Conservation (phyloP, 768 basidiomycete genomes). For the Boletus fagicola region DNA sequence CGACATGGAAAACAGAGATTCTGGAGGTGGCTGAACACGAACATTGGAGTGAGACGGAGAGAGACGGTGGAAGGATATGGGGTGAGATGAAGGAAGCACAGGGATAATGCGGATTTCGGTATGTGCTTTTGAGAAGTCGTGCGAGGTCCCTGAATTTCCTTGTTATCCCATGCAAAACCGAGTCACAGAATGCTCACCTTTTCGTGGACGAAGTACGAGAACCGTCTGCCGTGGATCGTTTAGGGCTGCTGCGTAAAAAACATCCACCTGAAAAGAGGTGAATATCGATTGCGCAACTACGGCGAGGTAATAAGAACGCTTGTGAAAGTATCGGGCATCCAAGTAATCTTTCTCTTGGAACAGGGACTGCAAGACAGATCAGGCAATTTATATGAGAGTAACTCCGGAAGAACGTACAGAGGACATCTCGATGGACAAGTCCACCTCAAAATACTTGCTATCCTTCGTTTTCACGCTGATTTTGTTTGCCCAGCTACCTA, state of each 20-base stretch:
- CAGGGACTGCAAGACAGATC: conserved; percentile 45
- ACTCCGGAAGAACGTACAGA: conserved; percentile 46
- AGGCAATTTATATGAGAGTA: background rate
- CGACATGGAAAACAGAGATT: conserved; percentile 17
- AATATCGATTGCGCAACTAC: conserved; percentile 64
- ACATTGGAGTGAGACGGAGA: conserved; percentile 75
- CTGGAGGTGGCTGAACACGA: conserved; percentile 36
- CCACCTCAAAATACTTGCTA: conserved; percentile 62
- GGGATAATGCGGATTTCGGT: conserved; percentile 75
- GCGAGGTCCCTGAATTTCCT: conserved; percentile 44
- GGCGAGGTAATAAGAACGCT: conserved; percentile 87
- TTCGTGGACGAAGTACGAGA: conserved; percentile 55
- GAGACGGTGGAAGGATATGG: conserved; percentile 65
- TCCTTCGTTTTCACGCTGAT: conserved; percentile 72
- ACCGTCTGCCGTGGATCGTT: conserved; percentile 66
- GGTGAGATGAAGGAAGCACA: conserved; percentile 53
- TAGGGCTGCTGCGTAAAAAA: conserved; percentile 54
- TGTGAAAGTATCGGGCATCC: conserved; percentile 87
- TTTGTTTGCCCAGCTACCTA: conserved; percentile 86
- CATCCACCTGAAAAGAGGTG: conserved; percentile 51
- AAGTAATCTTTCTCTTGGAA: conserved; percentile 97
- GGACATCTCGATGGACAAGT: conserved; percentile 87
- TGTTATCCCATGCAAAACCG: conserved; percentile 11
- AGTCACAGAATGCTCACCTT: conserved; percentile 43
- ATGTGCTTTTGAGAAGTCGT: conserved; percentile 66